Conservation (phyloP, 768 basidiomycete genomes). For the Strobilomyces echinocephalus region DNA sequence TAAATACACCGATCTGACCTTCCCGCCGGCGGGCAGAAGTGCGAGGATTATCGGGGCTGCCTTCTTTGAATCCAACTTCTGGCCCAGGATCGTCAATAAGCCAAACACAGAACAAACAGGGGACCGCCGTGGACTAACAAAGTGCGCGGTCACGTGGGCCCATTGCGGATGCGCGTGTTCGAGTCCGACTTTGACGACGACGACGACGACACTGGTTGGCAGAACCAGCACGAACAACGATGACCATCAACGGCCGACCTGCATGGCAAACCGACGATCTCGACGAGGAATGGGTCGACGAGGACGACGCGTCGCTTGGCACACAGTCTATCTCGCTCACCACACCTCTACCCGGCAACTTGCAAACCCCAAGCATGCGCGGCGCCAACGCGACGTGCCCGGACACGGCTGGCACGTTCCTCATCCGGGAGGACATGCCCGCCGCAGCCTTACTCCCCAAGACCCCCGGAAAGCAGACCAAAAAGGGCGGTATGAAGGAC, state of each 20-base stretch:
- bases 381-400: slow-evolving; percentile 29
- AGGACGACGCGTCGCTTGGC: slow-evolving; percentile 36
- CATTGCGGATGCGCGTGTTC: slow-evolving; percentile 6
- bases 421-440: slow-evolving; percentile 66
- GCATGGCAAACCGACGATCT: slow-evolving; percentile 90
- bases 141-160: slow-evolving; percentile 28
- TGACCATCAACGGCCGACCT: slow-evolving; percentile 36
- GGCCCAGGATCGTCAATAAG: slow-evolving; percentile 6
- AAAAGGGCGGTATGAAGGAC: slow-evolving; percentile 64
- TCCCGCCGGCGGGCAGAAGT: not conserved
- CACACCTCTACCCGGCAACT: slow-evolving; percentile 43
- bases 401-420: slow-evolving; percentile 59
- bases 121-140: slow-evolving; percentile 14
- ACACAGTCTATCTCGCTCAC: slow-evolving; percentile 60
- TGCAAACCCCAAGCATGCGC: slow-evolving; percentile 41
- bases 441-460: slow-evolving; percentile 53
- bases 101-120: slow-evolving; percentile 20
- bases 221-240: not conserved
- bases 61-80: too few relatives aligned
- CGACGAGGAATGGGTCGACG: slow-evolving; percentile 86
- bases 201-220: not conserved
- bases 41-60: not conserved
- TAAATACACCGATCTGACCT: not conserved
- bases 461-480: slow-evolving; percentile 54
- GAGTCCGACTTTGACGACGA: not conserved